Conservation (phyloP, 2,329 filamentous ascomycete species). For the Diplodia corticola region DNA sequence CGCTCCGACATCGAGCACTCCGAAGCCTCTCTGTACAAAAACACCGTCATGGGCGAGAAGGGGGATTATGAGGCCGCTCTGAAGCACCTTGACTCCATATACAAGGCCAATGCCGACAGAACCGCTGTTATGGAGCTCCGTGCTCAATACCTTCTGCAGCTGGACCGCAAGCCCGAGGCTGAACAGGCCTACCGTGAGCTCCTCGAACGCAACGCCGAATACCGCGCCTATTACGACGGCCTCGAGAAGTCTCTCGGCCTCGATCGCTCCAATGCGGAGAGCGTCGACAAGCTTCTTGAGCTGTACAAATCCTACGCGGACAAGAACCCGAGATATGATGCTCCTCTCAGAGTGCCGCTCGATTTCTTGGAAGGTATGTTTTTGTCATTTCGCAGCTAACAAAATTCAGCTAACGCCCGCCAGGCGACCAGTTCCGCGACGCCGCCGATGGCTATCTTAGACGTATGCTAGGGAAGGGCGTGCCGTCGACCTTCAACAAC, state of each 20-base stretch:
- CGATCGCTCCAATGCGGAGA: conserved; percentile 59
- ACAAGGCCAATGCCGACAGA: conserved; percentile 78
- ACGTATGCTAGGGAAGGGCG: conserved; percentile 84
- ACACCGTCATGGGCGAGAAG: conserved; percentile 85
- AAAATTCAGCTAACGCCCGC: not conserved
- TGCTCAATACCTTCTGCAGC: conserved; percentile 77
- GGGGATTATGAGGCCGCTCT: conserved; percentile 81
- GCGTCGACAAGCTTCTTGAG: conserved; percentile 69
- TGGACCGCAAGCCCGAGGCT: conserved; percentile 78
- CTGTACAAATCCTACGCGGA: conserved; percentile 80
- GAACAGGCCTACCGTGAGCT: conserved; percentile 77
- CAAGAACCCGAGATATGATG: conserved; percentile 81
- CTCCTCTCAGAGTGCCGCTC: conserved; percentile 79
- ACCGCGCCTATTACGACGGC: conserved; percentile 79
- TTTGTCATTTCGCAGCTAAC: not conserved
- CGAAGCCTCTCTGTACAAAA: conserved; percentile 93
- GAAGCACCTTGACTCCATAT: conserved; percentile 77
- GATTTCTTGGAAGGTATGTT: conserved; percentile 75
- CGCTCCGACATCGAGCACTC: conserved; percentile 87
- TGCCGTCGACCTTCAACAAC: conserved; percentile 95
- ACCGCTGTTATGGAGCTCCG: conserved; percentile 81
- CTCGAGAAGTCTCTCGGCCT: conserved; percentile 70
- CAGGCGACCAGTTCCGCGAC: conserved; percentile 75
- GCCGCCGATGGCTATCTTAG: conserved; percentile 78
- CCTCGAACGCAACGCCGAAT: conserved; percentile 84